Base-by-base conservation (phyloP, 2,329 filamentous ascomycete species). In the Phyllosticta capitalensis region DNA sequence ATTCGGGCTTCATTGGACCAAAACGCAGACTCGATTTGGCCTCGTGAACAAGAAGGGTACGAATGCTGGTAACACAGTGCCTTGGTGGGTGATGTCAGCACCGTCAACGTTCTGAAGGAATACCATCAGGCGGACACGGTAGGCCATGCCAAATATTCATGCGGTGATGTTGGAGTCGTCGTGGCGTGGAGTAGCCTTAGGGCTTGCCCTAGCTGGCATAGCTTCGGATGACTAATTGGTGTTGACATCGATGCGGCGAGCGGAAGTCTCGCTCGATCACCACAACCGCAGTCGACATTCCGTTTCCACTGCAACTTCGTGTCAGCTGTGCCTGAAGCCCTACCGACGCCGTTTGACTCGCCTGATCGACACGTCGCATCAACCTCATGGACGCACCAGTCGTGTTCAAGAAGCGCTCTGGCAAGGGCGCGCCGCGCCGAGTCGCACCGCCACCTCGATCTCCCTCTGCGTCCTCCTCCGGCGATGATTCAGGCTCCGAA, bases 331-430 rank as follows among this genome's bases (percentile, higher is more conserved):
- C 50, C 20, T 19, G 20, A 51, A 12, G 30, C 14, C 49, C n/a
- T 50, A 19, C 5, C 26, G 21, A 48, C 48, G 28, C 33, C 28
- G 48, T 52, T 52, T 54, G 26, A 17, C 51, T n/a, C 50, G 12
- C 12, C 51, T 17, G 45, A 24, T 24, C 38, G 20, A 52, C 48
- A 45, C 17, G 26, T 56, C 58, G 33, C 53, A 59, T 33, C 50
- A 20, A 51, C 30, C 24, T 45, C 53, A 67, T 71, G 28, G 71
- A 75, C 26, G 76, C 75, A 1, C 81, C 83, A 0, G 79, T 86
- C 12, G 73, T 89, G 56, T 96, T 96, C 82, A 96, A 95, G 74
- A 95, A 94, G 74, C 84, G 92, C 71, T 81, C 84, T 64, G 82
- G 82, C 68, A 95, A 91, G 71, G 82, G 81, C 63, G 92, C 89